Conservation (phyloP, 306 rosid genomes). For the Dryas drummondii region DNA sequence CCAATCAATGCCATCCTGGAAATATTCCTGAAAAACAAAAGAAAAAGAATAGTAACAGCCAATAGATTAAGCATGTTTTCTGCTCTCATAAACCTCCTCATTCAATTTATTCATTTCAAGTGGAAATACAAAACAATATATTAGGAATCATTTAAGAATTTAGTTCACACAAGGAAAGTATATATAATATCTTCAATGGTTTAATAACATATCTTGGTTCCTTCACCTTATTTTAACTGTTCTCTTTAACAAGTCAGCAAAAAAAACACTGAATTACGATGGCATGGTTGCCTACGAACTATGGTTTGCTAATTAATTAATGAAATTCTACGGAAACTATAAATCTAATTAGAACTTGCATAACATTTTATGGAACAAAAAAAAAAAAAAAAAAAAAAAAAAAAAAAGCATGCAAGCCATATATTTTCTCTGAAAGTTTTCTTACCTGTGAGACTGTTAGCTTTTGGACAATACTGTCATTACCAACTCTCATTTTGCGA, state of each 20-base stretch:
- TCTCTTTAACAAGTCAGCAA: background rate
- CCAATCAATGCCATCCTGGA: constrained; percentile 99
- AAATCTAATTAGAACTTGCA: background rate
- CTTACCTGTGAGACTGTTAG: constrained; percentile 82
- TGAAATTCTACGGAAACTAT: background rate
- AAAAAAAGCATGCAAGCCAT: too few relatives aligned
- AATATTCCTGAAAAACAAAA: constrained; percentile 64
- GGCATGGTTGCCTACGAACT: background rate
- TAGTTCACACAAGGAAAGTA: background rate
- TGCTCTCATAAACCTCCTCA: background rate
- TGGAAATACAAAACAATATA: background rate
- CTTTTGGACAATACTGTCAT: constrained; percentile 86
- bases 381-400: background rate
- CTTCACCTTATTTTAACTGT: background rate
- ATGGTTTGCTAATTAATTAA: background rate
- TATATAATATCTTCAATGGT: too few relatives aligned
- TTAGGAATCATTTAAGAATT: background rate
- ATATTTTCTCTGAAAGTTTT: constrained; percentile 19
- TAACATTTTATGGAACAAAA: background rate
- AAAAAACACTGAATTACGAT: background rate
- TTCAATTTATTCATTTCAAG: background rate
- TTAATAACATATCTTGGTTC: background rate
- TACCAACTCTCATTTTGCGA: constrained; percentile 92
- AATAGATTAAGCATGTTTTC: constrained; percentile 9
- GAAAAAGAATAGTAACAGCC: constrained; percentile 17